Evolutionary conservation across 2,329 filamentous ascomycete species (phyloP), one percentile per base, ranked within the genome.

Genomic region (Penicillium fuscoglaucum): DNA sequence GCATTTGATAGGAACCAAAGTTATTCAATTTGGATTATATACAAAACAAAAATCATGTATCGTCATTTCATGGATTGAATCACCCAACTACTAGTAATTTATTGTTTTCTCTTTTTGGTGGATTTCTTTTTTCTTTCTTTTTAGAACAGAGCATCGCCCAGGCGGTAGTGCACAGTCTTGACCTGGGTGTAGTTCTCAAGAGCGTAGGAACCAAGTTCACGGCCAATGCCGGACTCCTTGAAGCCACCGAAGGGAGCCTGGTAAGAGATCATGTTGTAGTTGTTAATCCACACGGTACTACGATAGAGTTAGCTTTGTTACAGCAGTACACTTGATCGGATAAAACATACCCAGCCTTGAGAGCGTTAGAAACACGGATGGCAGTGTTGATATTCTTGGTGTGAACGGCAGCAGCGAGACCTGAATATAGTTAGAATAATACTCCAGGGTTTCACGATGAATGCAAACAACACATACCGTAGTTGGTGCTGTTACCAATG

Each of bases 351-450:
- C 91, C 91, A 1, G 90, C 88, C 62, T 85, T 82, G 63, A 93
- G 81, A 52, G 81, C 81, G 69, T 90, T 89, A 52, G 89, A 86
- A 4, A 92, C 87, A 39, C 89, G 83, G 69, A 95, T 84, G 68
- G 90, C 90, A 0, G 89, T 92, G 83, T 90, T 91, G 70, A 93
- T 79, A 74, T 91, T 87, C 62, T 78, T 83, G 31, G 90, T 93
- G 85, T 91, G 90, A 21, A 93, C 80, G 53, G 87, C 89, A 26
- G 90, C 88, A 54, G 90, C 90, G 29, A 95, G 83, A 59, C 69
- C 89, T 89, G 72, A 89, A 91, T 35, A 39, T 48, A 57, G n/a
- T 24, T 35, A 49, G 70, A 53, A 76, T 81, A 84, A 44, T 46
- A 1, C 2, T 19, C 33, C 29, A 43, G 13, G 3, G 13, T 15